Conservation (phyloP, 2,329 filamentous ascomycete species). For the Peltaster fructicola region DNA sequence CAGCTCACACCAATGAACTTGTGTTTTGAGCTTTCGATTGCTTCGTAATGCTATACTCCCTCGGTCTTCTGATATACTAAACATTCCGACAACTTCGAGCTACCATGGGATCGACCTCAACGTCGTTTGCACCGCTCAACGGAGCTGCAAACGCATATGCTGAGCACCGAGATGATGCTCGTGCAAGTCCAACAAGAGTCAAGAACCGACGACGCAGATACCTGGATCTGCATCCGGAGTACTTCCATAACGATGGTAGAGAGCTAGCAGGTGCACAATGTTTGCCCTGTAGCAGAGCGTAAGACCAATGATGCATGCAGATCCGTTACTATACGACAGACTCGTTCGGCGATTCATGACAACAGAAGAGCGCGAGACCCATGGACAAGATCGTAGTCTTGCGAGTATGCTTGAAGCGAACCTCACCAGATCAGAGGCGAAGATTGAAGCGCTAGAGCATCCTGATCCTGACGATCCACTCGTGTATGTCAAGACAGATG, state of each 20-base stretch:
- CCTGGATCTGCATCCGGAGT: constrained; percentile 52
- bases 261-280: constrained; percentile 39
- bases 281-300: constrained; percentile 2
- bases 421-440: constrained; percentile 57
- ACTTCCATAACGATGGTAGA: constrained; percentile 43
- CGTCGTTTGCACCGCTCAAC: no score
- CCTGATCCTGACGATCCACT: constrained; percentile 33
- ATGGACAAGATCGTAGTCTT: constrained; percentile 59
- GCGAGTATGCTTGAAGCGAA: constrained; percentile 64
- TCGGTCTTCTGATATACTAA: no score
- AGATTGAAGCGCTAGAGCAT: constrained; percentile 44
- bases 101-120: no score
- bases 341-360: constrained; percentile 64
- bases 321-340: constrained; percentile 67
- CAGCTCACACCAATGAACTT: no score
- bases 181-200: no score
- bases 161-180: no score
- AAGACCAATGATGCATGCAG: constrained; percentile 20
- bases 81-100: no score
- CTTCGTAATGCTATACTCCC: no score
- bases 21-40: no score
- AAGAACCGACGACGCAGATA: constrained; percentile 67
- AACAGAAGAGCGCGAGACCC: constrained; percentile 51
- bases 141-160: no score
- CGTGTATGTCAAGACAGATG: constrained; percentile 31